phyloP scores from a whole-genome alignment of 305 asterid genomes.

The Andrographis paniculata region DNA sequence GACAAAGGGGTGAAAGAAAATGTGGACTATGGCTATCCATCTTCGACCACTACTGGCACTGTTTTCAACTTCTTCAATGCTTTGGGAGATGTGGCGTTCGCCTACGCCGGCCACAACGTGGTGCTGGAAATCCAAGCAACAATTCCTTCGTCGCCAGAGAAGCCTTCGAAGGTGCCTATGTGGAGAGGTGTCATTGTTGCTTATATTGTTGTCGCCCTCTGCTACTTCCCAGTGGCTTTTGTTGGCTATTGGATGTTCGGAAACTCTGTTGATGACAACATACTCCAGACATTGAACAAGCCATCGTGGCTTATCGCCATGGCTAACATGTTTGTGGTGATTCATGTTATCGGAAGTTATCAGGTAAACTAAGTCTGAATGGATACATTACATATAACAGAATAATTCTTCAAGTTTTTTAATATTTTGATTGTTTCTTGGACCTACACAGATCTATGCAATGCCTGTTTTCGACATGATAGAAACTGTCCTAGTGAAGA shows the following conservation, averaged over 20 bases:
- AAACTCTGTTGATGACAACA: conserved; percentile 36
- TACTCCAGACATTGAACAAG: conserved; percentile 32
- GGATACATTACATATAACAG: too few species aligned
- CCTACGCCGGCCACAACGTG: conserved; percentile 76
- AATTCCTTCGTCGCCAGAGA: conserved; percentile 58
- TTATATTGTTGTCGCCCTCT: conserved; percentile 53
- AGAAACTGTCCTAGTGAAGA: conserved; percentile 72
- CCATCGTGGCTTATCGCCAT: conserved; percentile 71
- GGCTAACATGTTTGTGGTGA: conserved; percentile 76
- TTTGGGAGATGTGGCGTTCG: conserved; percentile 62
- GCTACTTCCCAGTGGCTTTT: conserved; percentile 74
- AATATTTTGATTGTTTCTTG: not conserved
- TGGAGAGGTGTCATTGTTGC: conserved; percentile 70
- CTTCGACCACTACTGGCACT: conserved; percentile 32
- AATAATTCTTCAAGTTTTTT: not conserved
- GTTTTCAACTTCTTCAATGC: conserved; percentile 58
- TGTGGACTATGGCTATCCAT: conserved; percentile 45
- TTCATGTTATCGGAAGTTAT: conserved; percentile 79
- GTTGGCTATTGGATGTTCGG: conserved; percentile 57
- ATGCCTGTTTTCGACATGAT: conserved; percentile 95
- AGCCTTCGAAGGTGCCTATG: conserved; percentile 64
- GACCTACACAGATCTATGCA: conserved; percentile 49
- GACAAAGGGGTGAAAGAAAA: conserved; percentile 37
- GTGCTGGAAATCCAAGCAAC: conserved; percentile 73
- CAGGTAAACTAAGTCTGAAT: conserved; percentile 36